phyloP scores from a whole-genome alignment of 2,329 filamentous ascomycete genomes.

The Sarocladium brachiariae region DNA sequence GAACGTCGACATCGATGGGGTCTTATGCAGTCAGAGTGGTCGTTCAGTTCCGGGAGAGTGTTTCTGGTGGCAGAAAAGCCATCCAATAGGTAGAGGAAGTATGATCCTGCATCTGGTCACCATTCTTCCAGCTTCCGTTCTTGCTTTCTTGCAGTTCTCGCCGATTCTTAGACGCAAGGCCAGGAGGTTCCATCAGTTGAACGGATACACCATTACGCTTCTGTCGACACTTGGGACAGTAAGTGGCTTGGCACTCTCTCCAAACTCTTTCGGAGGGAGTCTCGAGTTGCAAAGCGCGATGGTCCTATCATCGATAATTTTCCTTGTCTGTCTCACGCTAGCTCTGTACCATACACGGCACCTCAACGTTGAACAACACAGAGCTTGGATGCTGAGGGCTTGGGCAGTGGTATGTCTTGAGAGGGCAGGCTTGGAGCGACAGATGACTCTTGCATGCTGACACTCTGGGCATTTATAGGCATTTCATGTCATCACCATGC shows the following conservation, averaged over 20 bases:
- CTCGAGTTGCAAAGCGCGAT: constrained; percentile 40
- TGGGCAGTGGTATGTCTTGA: constrained; percentile 38
- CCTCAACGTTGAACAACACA: constrained; percentile 56
- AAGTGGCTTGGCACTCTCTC: constrained; percentile 46
- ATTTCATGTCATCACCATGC: constrained; percentile 41
- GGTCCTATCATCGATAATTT: constrained; percentile 37
- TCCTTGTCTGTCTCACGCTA: constrained; percentile 34
- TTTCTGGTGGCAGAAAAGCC: constrained; percentile 27
- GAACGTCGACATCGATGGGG: constrained; percentile 34
- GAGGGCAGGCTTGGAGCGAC: not conserved
- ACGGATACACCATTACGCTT: constrained; percentile 47
- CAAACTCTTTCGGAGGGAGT: constrained; percentile 46
- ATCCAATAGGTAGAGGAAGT: constrained; percentile 25
- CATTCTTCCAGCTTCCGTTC: constrained; percentile 37
- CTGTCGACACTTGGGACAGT: constrained; percentile 38
- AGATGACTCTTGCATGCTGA: not conserved
- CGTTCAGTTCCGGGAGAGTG: constrained; percentile 15
- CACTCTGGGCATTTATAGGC: constrained; percentile 17
- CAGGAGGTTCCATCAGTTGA: constrained; percentile 51
- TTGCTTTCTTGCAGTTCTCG: constrained; percentile 42
- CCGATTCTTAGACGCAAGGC: constrained; percentile 39
- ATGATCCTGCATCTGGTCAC: constrained; percentile 39
- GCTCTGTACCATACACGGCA: constrained; percentile 51
- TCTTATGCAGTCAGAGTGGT: constrained; percentile 5
- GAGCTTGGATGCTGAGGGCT: constrained; percentile 56